A percentile compares a stretch with the other conserved stretches of the same genome.
These are phyloP conservation scores for Trebouxia sp. DNA, from an alignment of 139 green algal species.

Conservation along the genomic window DNA sequence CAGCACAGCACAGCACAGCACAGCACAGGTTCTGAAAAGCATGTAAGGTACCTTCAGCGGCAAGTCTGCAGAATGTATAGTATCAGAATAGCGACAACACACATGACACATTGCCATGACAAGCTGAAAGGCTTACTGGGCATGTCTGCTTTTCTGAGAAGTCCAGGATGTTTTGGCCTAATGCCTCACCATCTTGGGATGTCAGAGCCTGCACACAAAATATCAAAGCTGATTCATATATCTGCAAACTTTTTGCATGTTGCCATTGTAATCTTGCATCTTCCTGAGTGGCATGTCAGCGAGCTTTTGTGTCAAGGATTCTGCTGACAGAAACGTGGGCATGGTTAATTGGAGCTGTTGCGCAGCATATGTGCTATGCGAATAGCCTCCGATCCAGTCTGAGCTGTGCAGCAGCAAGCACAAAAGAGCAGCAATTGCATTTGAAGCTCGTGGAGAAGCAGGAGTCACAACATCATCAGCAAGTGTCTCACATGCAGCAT, in stretches of 20 bases:
- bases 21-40: too few relatives aligned
- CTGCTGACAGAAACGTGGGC: too few relatives aligned
- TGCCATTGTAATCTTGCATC: too few relatives aligned
- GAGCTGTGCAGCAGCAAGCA: neutral
- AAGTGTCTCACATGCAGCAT: neutral
- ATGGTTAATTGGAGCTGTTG: too few relatives aligned
- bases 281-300: too few relatives aligned
- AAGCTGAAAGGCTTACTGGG: conserved; percentile 34
- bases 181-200: conserved; percentile 52
- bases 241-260: neutral
- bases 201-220: conserved; percentile 49
- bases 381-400: too few relatives aligned
- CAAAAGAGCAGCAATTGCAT: too few relatives aligned
- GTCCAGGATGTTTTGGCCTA: conserved; percentile 61
- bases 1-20: neutral
- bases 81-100: neutral
- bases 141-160: conserved; percentile 62
- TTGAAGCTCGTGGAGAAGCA: too few relatives aligned
- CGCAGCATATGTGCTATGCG: too few relatives aligned
- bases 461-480: too few relatives aligned
- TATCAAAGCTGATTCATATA: neutral
- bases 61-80: too few relatives aligned
- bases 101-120: neutral
- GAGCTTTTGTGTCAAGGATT: too few relatives aligned
- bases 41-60: neutral